Percentiles rank a stretch among this genome's conserved stretches.
These are phyloP conservation scores for Diversispora epigaea DNA, from an alignment of 192 early-diverging fungal genomes.

Conservation along the genomic window DNA sequence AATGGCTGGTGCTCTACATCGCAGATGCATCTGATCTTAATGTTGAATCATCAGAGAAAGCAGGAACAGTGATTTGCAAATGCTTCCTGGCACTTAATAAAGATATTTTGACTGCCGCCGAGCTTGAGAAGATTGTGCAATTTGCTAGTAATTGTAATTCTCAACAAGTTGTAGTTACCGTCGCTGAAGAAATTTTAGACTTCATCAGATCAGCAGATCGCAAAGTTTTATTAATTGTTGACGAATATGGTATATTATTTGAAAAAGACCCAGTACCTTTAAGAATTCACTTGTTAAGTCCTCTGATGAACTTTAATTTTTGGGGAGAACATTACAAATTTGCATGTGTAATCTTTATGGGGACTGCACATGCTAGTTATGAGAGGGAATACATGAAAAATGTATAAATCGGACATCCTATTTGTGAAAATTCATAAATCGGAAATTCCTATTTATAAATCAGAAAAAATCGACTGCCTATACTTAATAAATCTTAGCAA, in stretches of 20 bases:
- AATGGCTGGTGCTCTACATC: slow-evolving; percentile 36
- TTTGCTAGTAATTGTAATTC: not conserved
- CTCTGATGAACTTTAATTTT: slow-evolving; percentile 28
- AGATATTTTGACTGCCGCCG: slow-evolving; percentile 40
- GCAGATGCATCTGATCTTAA: slow-evolving; percentile 36
- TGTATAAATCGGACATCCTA: too few species aligned
- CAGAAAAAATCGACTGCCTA: too few species aligned
- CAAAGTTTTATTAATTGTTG: slow-evolving; percentile 35
- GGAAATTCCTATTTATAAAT: too few species aligned
- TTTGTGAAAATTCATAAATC: too few species aligned
- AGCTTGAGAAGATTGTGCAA: slow-evolving; percentile 30
- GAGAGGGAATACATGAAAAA: slow-evolving; percentile 33
- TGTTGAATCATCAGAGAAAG: not conserved
- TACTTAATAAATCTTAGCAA: too few species aligned
- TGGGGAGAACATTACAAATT: slow-evolving; percentile 34
- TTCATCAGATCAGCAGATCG: slow-evolving; percentile 17
- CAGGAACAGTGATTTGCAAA: slow-evolving; percentile 4
- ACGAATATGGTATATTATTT: slow-evolving; percentile 39
- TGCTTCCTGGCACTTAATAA: too few species aligned
- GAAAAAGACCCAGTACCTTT: slow-evolving; percentile 19
- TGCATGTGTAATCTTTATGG: slow-evolving; percentile 36
- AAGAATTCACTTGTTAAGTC: slow-evolving; percentile 18
- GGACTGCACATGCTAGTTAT: too few species aligned
- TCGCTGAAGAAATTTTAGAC: not conserved
- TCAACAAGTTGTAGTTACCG: not conserved